A percentile compares a stretch with the other conserved stretches of the same genome.
Evolutionary conservation across 225 moss, liverwort and hornwort genomes (phyloP).

Genomic region (Pleurozium schreberi): DNA sequence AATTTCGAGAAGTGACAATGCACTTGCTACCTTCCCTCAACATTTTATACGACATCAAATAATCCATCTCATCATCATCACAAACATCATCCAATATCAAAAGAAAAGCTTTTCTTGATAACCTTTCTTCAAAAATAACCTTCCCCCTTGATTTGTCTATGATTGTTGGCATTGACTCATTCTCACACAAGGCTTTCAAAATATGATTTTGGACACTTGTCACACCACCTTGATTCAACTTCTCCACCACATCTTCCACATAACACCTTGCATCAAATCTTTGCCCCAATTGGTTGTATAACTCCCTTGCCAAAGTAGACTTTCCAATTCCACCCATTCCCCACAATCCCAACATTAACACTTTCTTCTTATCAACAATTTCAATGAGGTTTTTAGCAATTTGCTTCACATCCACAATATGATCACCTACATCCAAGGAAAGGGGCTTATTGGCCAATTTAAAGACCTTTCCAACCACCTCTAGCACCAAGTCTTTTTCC

Average conservation of each 20-base stretch:
- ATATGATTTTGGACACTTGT: too few species aligned
- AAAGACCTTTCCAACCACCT: neutral
- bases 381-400: neutral
- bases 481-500: neutral
- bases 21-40: neutral
- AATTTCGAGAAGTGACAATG: neutral
- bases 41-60: neutral
- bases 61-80: neutral
- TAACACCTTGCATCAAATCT: too few species aligned
- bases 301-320: too few species aligned
- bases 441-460: neutral
- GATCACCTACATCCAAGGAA: neutral
- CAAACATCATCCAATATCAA: neutral
- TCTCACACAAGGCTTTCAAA: too few species aligned
- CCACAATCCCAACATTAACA: neutral
- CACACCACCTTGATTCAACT: too few species aligned
- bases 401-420: neutral
- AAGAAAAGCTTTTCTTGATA: neutral
- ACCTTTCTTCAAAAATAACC: neutral
- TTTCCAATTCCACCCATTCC: too few species aligned
- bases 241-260: too few species aligned
- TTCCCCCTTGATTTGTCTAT: too few species aligned
- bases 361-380: neutral
- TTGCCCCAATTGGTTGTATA: too few species aligned
- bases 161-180: too few species aligned